Percentiles rank a stretch among this genome's conserved stretches.
Conservation (phyloP, 1,139 yeast genomes). For the Geotrichum carabidarum region DNA sequence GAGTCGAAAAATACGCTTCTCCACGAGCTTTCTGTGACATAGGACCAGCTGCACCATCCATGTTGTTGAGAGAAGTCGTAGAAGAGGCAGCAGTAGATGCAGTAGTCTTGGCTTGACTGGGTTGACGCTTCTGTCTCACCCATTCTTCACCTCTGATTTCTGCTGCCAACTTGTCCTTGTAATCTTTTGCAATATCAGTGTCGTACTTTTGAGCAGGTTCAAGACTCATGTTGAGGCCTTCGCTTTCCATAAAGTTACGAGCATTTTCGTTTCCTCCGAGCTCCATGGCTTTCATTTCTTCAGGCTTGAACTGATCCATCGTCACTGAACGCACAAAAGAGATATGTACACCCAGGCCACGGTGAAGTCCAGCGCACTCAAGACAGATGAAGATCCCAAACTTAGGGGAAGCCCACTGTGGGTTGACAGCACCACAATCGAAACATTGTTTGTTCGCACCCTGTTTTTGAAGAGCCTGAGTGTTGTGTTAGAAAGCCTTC, state of each 20-base stretch:
- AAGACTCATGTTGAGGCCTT: slow-evolving; percentile 64
- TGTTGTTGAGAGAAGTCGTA: slow-evolving; percentile 20
- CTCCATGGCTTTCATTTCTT: slow-evolving; percentile 83
- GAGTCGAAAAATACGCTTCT: slow-evolving; percentile 73
- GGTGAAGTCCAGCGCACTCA: slow-evolving; percentile 94
- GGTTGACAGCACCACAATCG: slow-evolving; percentile 90
- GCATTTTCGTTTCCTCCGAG: slow-evolving; percentile 89
- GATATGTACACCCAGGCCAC: slow-evolving; percentile 93
- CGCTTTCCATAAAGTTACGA: slow-evolving; percentile 63
- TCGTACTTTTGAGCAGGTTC: slow-evolving; percentile 76
- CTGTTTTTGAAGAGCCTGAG: slow-evolving; percentile 59
- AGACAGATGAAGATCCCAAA: slow-evolving; percentile 90
- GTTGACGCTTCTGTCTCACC: slow-evolving; percentile 61
- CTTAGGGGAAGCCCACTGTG: slow-evolving; percentile 98
- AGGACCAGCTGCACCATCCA: slow-evolving; percentile 24
- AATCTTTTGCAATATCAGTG: slow-evolving; percentile 89
- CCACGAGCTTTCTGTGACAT: slow-evolving; percentile 53
- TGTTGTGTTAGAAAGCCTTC: not conserved
- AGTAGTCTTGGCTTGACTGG: slow-evolving; percentile 39
- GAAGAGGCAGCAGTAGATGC: slow-evolving; percentile 12
- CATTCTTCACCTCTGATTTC: slow-evolving; percentile 69
- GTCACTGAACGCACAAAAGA: slow-evolving; percentile 91
- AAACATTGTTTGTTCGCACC: slow-evolving; percentile 79
- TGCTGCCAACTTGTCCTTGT: slow-evolving; percentile 74
- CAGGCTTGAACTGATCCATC: slow-evolving; percentile 87